A percentile compares a stretch with the other conserved stretches of the same genome.
These are phyloP conservation scores for Sordaria brevicollis DNA, from an alignment of 495 filamentous ascomycete genomes.

Conservation along the genomic window DNA sequence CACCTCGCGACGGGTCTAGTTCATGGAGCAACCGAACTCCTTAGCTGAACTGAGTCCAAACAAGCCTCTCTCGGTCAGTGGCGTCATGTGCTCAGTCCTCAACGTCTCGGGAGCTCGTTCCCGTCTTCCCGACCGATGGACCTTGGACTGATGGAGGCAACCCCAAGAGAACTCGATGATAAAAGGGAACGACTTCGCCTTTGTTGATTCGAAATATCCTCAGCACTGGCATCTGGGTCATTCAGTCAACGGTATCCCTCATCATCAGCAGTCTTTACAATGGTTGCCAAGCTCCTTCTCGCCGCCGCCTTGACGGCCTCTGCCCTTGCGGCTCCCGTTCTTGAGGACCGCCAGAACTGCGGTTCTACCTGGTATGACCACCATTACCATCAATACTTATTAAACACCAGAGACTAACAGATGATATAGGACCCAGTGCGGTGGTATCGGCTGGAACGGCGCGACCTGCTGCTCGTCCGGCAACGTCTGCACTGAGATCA, in stretches of 20 bases:
- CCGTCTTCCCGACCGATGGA: slow-evolving; percentile 16
- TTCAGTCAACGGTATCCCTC: not conserved
- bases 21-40: not conserved
- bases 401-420: not conserved
- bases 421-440: slow-evolving; percentile 34
- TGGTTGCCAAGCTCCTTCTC: slow-evolving; percentile 20
- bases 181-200: not conserved
- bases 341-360: slow-evolving; percentile 33
- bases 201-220: not conserved
- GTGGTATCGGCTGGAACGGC: slow-evolving; percentile 37
- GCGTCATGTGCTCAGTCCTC: not conserved
- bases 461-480: slow-evolving; percentile 36
- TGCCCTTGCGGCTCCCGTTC: slow-evolving; percentile 27
- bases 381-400: not conserved
- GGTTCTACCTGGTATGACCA: slow-evolving; percentile 21
- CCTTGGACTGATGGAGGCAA: not conserved
- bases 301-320: slow-evolving; percentile 23
- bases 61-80: not conserved
- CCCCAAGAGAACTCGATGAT: not conserved
- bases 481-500: slow-evolving; percentile 32
- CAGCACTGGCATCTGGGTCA: not conserved
- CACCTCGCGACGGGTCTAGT: not conserved
- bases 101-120: slow-evolving; percentile 5
- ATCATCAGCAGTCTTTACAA: slow-evolving; percentile 6
- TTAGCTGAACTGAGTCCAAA: not conserved